A percentile compares a stretch with the other conserved stretches of the same genome.
Conservation (phyloP, 768 basidiomycete species). For the Boletus sensibilis region DNA sequence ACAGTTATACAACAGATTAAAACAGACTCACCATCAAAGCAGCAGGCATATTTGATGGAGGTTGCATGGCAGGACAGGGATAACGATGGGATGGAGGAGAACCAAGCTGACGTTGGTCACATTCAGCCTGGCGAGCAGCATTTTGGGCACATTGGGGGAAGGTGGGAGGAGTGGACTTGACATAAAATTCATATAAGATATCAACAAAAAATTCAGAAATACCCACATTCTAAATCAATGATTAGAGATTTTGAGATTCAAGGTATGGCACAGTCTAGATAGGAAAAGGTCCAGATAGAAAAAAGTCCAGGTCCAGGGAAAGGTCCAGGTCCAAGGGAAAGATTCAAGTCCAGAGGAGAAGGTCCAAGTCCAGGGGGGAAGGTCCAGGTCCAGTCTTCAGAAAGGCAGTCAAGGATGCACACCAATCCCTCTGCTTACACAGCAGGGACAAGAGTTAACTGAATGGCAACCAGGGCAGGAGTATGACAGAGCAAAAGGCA, state of each 20-base stretch:
- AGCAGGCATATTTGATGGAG: neutral
- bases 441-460: neutral
- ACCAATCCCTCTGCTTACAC: neutral
- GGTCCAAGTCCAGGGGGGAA: neutral
- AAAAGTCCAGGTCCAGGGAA: too few species aligned
- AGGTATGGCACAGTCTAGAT: too few species aligned
- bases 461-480: neutral
- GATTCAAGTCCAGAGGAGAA: neutral
- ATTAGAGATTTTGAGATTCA: too few species aligned
- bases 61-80: too few species aligned
- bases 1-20: too few species aligned
- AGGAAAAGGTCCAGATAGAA: too few species aligned
- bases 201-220: neutral
- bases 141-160: too few species aligned
- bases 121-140: neutral
- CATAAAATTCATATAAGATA: neutral
- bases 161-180: too few species aligned
- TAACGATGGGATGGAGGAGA: neutral
- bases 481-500: slow-evolving; percentile 5
- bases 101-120: neutral
- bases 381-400: neutral
- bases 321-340: neutral
- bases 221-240: neutral
- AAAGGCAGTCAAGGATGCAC: neutral
- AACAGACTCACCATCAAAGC: neutral